Base-by-base conservation (phyloP, 1,139 yeast species). In the Pichia sp. region DNA sequence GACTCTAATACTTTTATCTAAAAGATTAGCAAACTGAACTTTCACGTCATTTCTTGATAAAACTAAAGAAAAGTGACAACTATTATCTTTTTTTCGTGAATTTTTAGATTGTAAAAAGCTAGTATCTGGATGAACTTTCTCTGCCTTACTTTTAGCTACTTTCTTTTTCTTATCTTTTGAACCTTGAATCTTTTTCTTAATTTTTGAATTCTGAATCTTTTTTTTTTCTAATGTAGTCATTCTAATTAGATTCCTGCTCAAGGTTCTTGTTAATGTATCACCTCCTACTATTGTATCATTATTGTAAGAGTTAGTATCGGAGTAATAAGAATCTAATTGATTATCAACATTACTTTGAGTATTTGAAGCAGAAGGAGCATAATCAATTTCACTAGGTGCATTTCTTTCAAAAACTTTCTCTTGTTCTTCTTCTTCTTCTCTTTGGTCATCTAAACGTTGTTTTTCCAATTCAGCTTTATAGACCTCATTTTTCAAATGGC, bases 1-100 rank as follows among this genome's bases (percentile, higher is more conserved):
- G 41, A 65, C 60, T 6, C 83, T 57, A 15, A 87, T 64, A 1
- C 91, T 72, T 53, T 84, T 80, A 55, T 88, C 96, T 34, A 80
- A 61, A 1, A 73, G 60, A 35, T 83, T 84, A 54, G 80, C 84
- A 35, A 85, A 67, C 21, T 64, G 69, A 4, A 80, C 76, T 2
- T 55, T 53, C 11, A 69, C 58, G 20, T 53, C 52, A 11, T 41
- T 38, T 13, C 38, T 41, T 2, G 56, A 49, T 6, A 58, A 29
- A 4, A 49, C 45, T 6, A 58, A 34, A 29, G 54, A 54, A 42
- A 56, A 55, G 16, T 55, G 52, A 31, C 54, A 37, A 31, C 19
- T n/a, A n/a, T n/a, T n/a, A n/a, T n/a, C n/a, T n/a, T n/a, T n/a
- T n/a, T n/a, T n/a, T n/a, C n/a, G n/a, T n/a, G n/a, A n/a, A n/a